Evolutionary conservation across 2,329 filamentous ascomycete species (phyloP), one percentile per base, ranked within the genome.

Genomic region (Nothopassalora personata): DNA sequence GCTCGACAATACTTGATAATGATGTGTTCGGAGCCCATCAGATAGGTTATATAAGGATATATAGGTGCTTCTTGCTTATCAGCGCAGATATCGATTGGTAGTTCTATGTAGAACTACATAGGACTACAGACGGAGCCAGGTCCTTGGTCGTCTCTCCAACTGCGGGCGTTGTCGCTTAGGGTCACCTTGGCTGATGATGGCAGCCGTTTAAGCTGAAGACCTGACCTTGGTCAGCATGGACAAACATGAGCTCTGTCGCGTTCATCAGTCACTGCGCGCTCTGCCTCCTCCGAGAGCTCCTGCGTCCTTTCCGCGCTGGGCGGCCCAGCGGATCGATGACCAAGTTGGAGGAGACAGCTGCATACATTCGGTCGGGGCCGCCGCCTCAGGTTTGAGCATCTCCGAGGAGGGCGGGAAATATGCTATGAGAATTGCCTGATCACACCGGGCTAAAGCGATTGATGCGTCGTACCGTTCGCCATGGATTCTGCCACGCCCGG

Each of bases 401-500:
- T 51, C 49, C 49, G 27, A 28, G 49, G 49, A 34, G 46, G n/a
- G 27, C n/a, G 10, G n/a, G 27, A 30, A 34, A n/a, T 18, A 31
- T 30, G 49, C 28, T 34, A 33, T 51, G 49, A 51, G 27, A 34
- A 51, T 33, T 34, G 49, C 49, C 49, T 51, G 49, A 51, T 51
- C 8, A n/a, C 49, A n/a, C 15, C 2, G 27, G 49, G 27, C 27
- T 51, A 51, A 51, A 30, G 28, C n/a, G 49, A 34, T 30, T 51
- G 30, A 31, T 34, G 27, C 10, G 30, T 34, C n/a, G 49, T 34
- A 34, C 49, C 28, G 11, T 10, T n/a, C 28, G 49, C 56, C 54
- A 57, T 61, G 56, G 53, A 59, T 27, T 46, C 39, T 43, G 60
- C 50, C 53, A 55, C 51, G 18, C 45, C 60, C 57, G 57, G 57